Conservation (phyloP, 495 filamentous ascomycete genomes). For the Neurospora cerealis region DNA sequence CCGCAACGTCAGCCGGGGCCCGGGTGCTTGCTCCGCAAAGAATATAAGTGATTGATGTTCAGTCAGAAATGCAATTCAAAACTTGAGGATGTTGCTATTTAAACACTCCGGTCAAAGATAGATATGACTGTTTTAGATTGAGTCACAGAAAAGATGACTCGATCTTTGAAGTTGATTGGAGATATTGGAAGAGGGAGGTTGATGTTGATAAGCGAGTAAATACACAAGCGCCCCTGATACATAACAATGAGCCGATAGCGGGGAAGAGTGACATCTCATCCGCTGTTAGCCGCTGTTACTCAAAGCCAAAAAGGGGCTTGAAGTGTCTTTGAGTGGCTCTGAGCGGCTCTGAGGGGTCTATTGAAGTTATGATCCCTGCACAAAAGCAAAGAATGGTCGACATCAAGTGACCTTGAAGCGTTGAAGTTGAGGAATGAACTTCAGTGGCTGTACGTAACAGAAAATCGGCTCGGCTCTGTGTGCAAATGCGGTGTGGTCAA, state of each 20-base stretch:
- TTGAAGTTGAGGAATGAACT: not conserved
- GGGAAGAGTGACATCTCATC: conserved; percentile 2
- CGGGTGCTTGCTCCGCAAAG: not conserved
- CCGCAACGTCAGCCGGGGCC: not conserved
- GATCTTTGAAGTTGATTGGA: not conserved
- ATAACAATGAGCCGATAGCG: conserved; percentile 7
- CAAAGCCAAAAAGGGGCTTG: not conserved
- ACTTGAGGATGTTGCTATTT: not conserved
- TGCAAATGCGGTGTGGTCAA: not conserved
- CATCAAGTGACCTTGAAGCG: not conserved
- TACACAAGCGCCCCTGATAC: not conserved
- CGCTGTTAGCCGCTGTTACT: conserved; percentile 10
- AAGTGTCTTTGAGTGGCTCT: not conserved
- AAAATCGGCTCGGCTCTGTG: not conserved
- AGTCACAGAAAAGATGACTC: not conserved
- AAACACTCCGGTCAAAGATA: not conserved
- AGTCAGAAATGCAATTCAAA: not conserved
- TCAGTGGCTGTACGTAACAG: not conserved
- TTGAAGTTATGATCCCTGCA: not conserved
- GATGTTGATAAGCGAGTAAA: not conserved
- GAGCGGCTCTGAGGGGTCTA: not conserved
- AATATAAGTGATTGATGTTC: not conserved
- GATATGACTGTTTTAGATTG: not conserved
- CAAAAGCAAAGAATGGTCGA: not conserved
- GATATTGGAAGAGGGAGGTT: not conserved